Percentiles rank a stretch among this genome's conserved stretches.
Conservation (phyloP, 164 flowering plant species). For the Tinospora cordifolia region DNA sequence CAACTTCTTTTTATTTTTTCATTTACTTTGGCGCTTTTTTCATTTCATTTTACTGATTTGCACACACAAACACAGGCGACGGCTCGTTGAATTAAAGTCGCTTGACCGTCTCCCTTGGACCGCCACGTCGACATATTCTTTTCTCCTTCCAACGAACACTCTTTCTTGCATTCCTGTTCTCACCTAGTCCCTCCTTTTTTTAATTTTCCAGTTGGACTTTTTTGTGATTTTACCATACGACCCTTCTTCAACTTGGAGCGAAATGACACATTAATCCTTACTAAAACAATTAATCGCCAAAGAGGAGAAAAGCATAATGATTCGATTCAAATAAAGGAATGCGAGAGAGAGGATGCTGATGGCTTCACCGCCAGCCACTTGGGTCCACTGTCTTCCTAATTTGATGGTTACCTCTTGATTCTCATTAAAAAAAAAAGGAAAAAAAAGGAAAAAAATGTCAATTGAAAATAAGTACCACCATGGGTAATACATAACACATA, state of each 20-base stretch:
- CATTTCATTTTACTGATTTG: not conserved
- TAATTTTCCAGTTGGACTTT: not conserved
- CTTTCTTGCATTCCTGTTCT: not conserved
- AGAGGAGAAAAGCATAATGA: not conserved
- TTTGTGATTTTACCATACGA: not conserved
- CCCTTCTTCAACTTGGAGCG: not conserved
- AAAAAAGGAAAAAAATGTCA: too few species aligned
- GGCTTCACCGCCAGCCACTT: not conserved
- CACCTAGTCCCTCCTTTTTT: not conserved
- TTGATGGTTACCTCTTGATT: not conserved
- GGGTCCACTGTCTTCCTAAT: not conserved
- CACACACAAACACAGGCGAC: not conserved
- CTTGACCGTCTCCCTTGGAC: constrained; percentile 1
- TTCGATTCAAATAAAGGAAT: not conserved
- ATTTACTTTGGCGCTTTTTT: too few species aligned
- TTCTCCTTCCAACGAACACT: not conserved
- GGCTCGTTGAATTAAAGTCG: not conserved
- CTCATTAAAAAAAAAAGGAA: not conserved
- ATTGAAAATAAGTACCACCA: too few species aligned
- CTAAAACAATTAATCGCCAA: not conserved
- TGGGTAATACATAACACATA: not conserved
- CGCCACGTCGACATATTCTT: constrained; percentile 6
- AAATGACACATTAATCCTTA: not conserved
- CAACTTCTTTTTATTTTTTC: not conserved
- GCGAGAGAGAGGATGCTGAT: not conserved